These are phyloP conservation scores for Fragaria ananassa DNA, from an alignment of 306 rosid genomes.

Conservation along the genomic window DNA sequence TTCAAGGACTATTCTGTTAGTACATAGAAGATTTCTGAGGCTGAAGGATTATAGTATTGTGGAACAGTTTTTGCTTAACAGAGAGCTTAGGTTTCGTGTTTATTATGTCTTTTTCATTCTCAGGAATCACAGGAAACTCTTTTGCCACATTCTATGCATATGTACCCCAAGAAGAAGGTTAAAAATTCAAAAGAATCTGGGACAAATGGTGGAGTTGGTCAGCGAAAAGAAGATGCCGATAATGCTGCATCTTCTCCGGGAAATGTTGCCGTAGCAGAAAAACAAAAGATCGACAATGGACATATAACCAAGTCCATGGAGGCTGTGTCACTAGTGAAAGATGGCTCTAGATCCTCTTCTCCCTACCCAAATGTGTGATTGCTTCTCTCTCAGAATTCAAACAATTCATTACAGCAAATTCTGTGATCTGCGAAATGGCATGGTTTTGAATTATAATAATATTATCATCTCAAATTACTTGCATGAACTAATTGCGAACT, in stretches of 20 bases:
- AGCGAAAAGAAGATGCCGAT: constrained; percentile 26
- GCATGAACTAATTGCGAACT: neutral
- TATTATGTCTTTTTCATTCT: constrained; percentile 15
- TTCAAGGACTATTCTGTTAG: neutral
- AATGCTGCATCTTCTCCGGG: constrained; percentile 31
- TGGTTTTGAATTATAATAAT: neutral
- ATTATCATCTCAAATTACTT: neutral
- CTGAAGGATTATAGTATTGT: neutral
- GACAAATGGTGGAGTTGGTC: constrained; percentile 51
- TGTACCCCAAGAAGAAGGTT: constrained; percentile 48
- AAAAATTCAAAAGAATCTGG: constrained; percentile 45
- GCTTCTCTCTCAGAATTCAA: neutral
- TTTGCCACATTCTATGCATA: constrained; percentile 77
- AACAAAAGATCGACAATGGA: constrained; percentile 31
- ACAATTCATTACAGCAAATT: neutral
- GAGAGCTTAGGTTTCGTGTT: neutral
- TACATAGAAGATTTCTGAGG: neutral
- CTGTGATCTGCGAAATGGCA: neutral
- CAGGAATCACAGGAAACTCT: constrained; percentile 82
- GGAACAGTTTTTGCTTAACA: neutral
- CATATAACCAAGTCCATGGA: constrained; percentile 32
- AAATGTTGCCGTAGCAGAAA: constrained; percentile 25
- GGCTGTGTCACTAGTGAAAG: constrained; percentile 34
- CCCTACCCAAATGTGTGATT: constrained; percentile 70
- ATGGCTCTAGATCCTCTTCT: constrained; percentile 38